Evolutionary conservation across 495 filamentous ascomycete species (phyloP), one percentile per base, ranked within the genome.

Genomic region (Neurospora tetrasperma): DNA sequence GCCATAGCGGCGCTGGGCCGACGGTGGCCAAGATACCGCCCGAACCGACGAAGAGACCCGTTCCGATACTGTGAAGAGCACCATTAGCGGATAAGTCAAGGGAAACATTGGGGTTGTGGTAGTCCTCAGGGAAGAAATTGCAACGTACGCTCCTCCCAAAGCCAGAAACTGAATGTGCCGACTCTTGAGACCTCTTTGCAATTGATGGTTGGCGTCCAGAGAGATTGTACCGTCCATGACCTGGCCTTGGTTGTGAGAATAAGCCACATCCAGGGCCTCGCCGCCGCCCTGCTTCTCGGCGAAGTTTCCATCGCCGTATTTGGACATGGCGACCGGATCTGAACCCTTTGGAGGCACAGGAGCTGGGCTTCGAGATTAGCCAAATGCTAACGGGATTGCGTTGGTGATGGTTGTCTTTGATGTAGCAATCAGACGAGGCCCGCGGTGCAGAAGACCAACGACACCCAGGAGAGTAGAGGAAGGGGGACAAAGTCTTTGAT

Each of bases 101-200:
- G 7, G 16, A 2, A 39, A 27, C 40, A 41, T 31, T 0, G 35
- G 35, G 18, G 14, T 1, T 38, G 39, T 40, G 39, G 9, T 27
- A 6, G 48, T 14, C 1, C 5, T 7, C 27, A 12, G 12, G 6
- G 9, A 7, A 66, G 54, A 12, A 0, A 2, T 35, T 20, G 11
- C 14, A 40, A 80, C 81, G 77, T 73, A 84, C 81, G 83, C 84
- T 70, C 89, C 89, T 31, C 90, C 90, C 54, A 92, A 88, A 11
- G 90, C 91, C 76, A 93, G 88, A 81, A 93, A 92, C 78, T 92
- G 90, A 62, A 92, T 83, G 72, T 92, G 90, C 46, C 90, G 83
- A 72, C 87, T 89, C 80, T 90, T 91, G 69, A 93, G 80, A 62
- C 88, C 88, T 42, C 90, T 86, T 77, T 90, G 73, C 8, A 86